Evolutionary conservation across 345 rosid species (phyloP), one percentile per base, ranked within the genome.

Genomic region (Salix brachista): DNA sequence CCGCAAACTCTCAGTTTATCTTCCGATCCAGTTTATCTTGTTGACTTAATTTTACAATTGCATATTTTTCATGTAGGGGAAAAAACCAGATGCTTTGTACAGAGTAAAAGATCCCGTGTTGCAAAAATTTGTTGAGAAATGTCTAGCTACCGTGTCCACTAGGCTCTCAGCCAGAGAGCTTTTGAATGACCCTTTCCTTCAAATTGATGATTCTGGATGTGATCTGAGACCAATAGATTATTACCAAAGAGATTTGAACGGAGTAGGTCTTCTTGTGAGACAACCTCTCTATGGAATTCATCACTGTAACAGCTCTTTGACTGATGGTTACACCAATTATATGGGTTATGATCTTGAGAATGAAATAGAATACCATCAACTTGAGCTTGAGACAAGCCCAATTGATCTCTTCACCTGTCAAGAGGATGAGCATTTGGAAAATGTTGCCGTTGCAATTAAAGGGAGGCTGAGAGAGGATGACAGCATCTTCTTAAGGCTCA

Each of bases 121-220:
- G 65, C 86, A 84, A 64, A 80, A 79, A 41, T 93, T 96, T 72
- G 88, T 96, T 48, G 97, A 92, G 84, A 96, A 96, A 84, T 96
- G 99, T 77, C 84, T 96, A 62, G 97, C 94, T 56, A 89, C 91
- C 4, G 96, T 84, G 26, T 86, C 96, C 5, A 83, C 56, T 30
- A 91, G 99, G 78, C 92, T 91, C 65, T 93, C 99, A 4, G 98
- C 99, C 5, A 79, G 88, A 78, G 93, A 91, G 84, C 89, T 96
- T 79, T 77, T 96, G 30, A 79, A 90, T 9, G 98, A 96, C 74
- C 96, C 89, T 67, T 96, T 96, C 83, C 94, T 96, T 52, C 88
- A 61, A 58, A 75, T 81, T 12, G 88, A 91, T 72, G 91, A 90
- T 77, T 85, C 80, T 76, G 92, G 87, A 50, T 82, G 82, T 12